A percentile compares a stretch with the other conserved stretches of the same genome.
Evolutionary conservation across 352 stramenopile species (phyloP).

Genomic region (Globisporangium mamillatum): DNA sequence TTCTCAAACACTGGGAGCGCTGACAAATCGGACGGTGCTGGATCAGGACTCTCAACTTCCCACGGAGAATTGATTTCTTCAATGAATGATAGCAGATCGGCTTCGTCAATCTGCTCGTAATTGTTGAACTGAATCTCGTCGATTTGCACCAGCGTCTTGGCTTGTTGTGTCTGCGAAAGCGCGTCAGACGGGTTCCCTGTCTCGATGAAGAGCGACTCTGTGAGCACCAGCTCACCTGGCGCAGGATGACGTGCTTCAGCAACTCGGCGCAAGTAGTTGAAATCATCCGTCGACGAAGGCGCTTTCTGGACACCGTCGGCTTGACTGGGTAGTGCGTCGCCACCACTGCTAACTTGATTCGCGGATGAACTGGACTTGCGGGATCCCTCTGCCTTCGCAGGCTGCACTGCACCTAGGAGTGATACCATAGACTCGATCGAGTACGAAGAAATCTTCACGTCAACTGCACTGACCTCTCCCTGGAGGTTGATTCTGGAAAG

Average conservation of each 20-base stretch:
- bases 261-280: conserved; percentile 52
- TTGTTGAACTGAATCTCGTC: conserved; percentile 28
- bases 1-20: conserved; percentile 33
- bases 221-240: conserved; percentile 66
- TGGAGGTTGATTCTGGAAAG: conserved; percentile 34
- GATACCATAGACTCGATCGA: conserved; percentile 34
- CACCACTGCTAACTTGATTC: not conserved
- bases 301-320: not conserved
- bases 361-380: not conserved
- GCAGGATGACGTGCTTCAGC: conserved; percentile 42
- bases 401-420: conserved; percentile 19
- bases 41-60: conserved; percentile 24
- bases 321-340: not conserved
- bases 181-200: conserved; percentile 28
- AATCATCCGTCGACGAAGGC: conserved; percentile 41
- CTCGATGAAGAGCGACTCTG: conserved; percentile 64
- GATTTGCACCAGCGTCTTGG: conserved; percentile 13
- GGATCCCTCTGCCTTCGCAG: not conserved
- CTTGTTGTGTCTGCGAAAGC: not conserved
- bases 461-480: conserved; percentile 39
- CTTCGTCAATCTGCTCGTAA: conserved; percentile 20
- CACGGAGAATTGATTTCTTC: conserved; percentile 60
- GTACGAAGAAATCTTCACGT: conserved; percentile 47
- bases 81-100: conserved; percentile 43
- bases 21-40: conserved; percentile 17